Evolutionary conservation across 2,329 filamentous ascomycete species (phyloP).

Genomic region (Colletotrichum sp.): DNA sequence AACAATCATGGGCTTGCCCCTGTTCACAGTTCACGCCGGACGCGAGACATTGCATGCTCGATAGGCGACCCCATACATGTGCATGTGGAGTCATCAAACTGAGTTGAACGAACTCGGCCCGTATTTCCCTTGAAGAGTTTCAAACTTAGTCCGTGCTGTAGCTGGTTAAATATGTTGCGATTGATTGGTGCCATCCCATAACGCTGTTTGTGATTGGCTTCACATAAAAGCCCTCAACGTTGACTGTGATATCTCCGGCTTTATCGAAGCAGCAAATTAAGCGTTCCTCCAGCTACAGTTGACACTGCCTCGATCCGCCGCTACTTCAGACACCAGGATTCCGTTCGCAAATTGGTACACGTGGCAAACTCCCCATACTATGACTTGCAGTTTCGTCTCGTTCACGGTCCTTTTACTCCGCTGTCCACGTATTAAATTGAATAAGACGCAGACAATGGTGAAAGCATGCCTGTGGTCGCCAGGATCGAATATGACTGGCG

Average conservation of each 20-base stretch:
- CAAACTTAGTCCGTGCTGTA: accelerated
- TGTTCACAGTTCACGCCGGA: too few species aligned
- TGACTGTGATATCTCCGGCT: accelerated
- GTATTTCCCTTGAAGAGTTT: neutral
- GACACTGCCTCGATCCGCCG: neutral
- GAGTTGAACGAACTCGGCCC: too few species aligned
- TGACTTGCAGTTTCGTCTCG: neutral
- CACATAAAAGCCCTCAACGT: accelerated
- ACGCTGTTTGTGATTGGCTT: accelerated
- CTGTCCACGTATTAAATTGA: accelerated
- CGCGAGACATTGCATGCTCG: neutral
- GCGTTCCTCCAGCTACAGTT: neutral
- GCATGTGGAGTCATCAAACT: too few species aligned
- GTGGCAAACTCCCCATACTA: accelerated
- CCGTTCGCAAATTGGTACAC: neutral
- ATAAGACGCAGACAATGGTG: neutral
- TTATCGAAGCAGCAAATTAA: accelerated
- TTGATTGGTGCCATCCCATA: neutral
- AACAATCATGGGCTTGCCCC: neutral
- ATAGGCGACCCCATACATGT: neutral
- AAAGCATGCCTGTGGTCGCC: neutral
- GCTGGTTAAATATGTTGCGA: neutral
- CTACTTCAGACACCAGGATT: neutral
- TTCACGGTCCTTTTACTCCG: accelerated
- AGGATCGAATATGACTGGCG: too few species aligned